These are phyloP conservation scores for Beauveria asiatica DNA, from an alignment of 2,329 filamentous ascomycete genomes.

Conservation along the genomic window DNA sequence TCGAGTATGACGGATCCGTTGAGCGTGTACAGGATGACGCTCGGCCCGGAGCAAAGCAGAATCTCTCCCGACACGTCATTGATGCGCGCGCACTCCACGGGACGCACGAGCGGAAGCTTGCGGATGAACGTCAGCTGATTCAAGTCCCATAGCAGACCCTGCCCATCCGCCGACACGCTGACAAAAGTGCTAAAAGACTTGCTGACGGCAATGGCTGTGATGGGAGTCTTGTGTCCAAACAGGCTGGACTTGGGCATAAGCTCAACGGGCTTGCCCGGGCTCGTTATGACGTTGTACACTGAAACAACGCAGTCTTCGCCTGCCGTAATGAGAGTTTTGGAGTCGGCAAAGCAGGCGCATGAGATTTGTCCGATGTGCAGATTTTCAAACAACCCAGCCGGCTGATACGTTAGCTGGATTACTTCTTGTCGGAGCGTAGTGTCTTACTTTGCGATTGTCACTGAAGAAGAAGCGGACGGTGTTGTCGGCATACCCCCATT, in stretches of 20 bases:
- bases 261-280: slow-evolving; percentile 62
- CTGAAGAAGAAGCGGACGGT: slow-evolving; percentile 85
- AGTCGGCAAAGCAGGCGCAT: slow-evolving; percentile 75
- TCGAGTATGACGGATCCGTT: slow-evolving; percentile 79
- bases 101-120: slow-evolving; percentile 51
- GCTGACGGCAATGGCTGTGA: slow-evolving; percentile 75
- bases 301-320: slow-evolving; percentile 89
- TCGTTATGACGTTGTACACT: slow-evolving; percentile 64
- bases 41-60: slow-evolving; percentile 68
- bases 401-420: slow-evolving; percentile 27
- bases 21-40: slow-evolving; percentile 72
- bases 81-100: slow-evolving; percentile 68
- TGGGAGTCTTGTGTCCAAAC: slow-evolving; percentile 81
- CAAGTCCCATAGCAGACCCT: slow-evolving; percentile 86
- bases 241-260: slow-evolving; percentile 70
- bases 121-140: slow-evolving; percentile 84
- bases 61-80: slow-evolving; percentile 90
- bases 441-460: slow-evolving; percentile 62
- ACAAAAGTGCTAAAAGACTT: slow-evolving; percentile 83
- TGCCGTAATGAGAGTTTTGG: slow-evolving; percentile 81
- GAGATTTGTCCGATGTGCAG: slow-evolving; percentile 87
- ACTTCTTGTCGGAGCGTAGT: slow-evolving; percentile 2
- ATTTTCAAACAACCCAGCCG: slow-evolving; percentile 86
- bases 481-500: slow-evolving; percentile 93
- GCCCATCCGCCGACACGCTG: slow-evolving; percentile 72